phyloP scores from a whole-genome alignment of 1,284 basidiomycete species.

The Marasmius fiardii region DNA sequence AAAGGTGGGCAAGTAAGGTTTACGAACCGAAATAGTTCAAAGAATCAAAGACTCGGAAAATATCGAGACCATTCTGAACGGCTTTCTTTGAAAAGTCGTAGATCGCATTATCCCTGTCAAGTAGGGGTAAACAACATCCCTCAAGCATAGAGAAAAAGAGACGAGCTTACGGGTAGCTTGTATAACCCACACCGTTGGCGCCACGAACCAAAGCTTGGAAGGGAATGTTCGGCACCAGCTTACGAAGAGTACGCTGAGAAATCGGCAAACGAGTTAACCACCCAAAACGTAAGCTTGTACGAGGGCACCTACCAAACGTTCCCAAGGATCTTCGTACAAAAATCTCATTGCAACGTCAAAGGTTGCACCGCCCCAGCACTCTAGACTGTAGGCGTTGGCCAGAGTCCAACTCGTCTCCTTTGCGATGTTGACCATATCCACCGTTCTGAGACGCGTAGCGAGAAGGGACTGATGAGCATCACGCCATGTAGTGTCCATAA shows the following conservation, averaged over 20 bases:
- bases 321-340: constrained; percentile 99
- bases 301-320: constrained; percentile 70
- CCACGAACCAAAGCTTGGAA: constrained; percentile 98
- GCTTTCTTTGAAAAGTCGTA: constrained; percentile 99
- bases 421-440: constrained; percentile 98
- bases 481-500: constrained; percentile 99
- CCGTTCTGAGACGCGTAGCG: constrained; percentile 93
- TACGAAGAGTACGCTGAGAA: constrained; percentile 80
- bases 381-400: constrained; percentile 93
- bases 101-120: constrained; percentile 89
- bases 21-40: constrained; percentile 91
- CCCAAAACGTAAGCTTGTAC: background rate
- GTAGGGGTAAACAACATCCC: constrained; percentile 10
- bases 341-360: constrained; percentile 99
- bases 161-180: constrained; percentile 83
- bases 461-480: constrained; percentile 98
- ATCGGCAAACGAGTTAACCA: constrained; percentile 4
- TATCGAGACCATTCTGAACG: constrained; percentile 98
- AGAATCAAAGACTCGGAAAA: constrained; percentile 99
- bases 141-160: background rate
- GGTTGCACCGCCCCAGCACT: constrained; percentile 99
- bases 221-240: constrained; percentile 98
- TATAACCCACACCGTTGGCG: constrained; percentile 99
- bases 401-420: constrained; percentile 96
- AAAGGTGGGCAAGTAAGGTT: constrained; percentile 2